phyloP scores from a whole-genome alignment of 495 filamentous ascomycete genomes.

The Umbilicaria muhlenbergii region DNA sequence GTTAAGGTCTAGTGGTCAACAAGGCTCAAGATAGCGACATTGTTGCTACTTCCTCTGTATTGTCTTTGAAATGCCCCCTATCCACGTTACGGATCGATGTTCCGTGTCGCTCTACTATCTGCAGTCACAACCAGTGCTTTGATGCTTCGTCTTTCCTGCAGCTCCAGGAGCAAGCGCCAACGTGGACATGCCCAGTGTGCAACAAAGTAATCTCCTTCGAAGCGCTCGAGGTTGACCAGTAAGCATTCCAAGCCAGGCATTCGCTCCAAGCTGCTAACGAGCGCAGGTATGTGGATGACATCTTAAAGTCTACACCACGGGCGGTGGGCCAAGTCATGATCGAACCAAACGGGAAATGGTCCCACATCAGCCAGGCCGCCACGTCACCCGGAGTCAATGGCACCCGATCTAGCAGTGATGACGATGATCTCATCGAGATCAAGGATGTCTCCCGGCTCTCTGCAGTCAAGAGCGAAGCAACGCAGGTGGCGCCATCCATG shows the following conservation, averaged over 20 bases:
- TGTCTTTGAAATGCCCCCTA: slow-evolving; percentile 86
- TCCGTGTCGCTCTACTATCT: slow-evolving; percentile 65
- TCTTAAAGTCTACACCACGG: slow-evolving; percentile 52
- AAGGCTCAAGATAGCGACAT: slow-evolving; percentile 80
- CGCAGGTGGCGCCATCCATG: slow-evolving; percentile 15
- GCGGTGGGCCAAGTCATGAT: slow-evolving; percentile 74
- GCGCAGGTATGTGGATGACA: slow-evolving; percentile 75
- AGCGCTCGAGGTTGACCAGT: slow-evolving; percentile 74
- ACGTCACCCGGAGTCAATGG: slow-evolving; percentile 21
- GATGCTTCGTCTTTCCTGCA: slow-evolving; percentile 89
- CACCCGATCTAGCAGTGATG: slow-evolving; percentile 33
- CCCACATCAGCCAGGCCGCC: slow-evolving; percentile 24
- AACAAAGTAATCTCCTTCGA: slow-evolving; percentile 71
- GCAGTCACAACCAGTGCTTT: slow-evolving; percentile 88
- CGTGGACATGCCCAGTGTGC: slow-evolving; percentile 89
- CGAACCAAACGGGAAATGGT: slow-evolving; percentile 76
- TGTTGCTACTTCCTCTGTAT: slow-evolving; percentile 64
- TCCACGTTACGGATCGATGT: slow-evolving; percentile 67
- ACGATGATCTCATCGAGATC: slow-evolving; percentile 58
- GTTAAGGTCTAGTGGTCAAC: slow-evolving; percentile 43
- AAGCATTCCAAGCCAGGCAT: slow-evolving; percentile 18
- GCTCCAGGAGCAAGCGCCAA: slow-evolving; percentile 87
- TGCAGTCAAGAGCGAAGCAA: slow-evolving; percentile 30
- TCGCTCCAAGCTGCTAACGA: background rate
- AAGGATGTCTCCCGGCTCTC: slow-evolving; percentile 30